A percentile compares a stretch with the other conserved stretches of the same genome.
Evolutionary conservation across 2,329 filamentous ascomycete genomes (phyloP).

Genomic region (Trichoderma lentiforme): DNA sequence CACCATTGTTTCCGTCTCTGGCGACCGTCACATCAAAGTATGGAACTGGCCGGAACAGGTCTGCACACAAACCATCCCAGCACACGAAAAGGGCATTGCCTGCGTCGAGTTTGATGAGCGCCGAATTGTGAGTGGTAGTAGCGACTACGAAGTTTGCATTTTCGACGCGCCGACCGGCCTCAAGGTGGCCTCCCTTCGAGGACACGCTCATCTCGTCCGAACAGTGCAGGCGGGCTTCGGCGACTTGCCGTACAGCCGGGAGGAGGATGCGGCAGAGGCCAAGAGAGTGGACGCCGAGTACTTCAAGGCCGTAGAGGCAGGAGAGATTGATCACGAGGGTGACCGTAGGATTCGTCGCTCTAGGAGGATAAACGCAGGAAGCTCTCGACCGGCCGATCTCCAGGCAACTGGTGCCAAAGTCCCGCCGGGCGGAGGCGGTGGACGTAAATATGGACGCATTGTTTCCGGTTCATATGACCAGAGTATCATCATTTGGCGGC

Average conservation of each 20-base stretch:
- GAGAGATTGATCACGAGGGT: constrained; percentile 40
- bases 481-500: constrained; percentile 91
- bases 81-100: constrained; percentile 92
- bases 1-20: constrained; percentile 90
- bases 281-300: constrained; percentile 70
- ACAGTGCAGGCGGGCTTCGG: constrained; percentile 95
- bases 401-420: constrained; percentile 79
- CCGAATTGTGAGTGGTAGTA: constrained; percentile 91
- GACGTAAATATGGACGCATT: constrained; percentile 86
- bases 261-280: constrained; percentile 71
- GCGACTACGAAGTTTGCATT: constrained; percentile 92
- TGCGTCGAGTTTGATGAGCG: constrained; percentile 96
- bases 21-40: constrained; percentile 88
- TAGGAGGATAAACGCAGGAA: constrained; percentile 64
- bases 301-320: constrained; percentile 56
- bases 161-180: constrained; percentile 84
- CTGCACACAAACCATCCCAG: constrained; percentile 74
- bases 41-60: constrained; percentile 84
- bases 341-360: constrained; percentile 34
- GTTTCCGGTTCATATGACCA: constrained; percentile 97
- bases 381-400: constrained; percentile 70
- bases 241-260: constrained; percentile 75
- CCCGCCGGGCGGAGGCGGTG: constrained; percentile 86
- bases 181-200: constrained; percentile 82
- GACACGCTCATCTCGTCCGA: constrained; percentile 80